These are phyloP conservation scores for Monilinia polystroma DNA, from an alignment of 2,329 filamentous ascomycete genomes.

Conservation along the genomic window DNA sequence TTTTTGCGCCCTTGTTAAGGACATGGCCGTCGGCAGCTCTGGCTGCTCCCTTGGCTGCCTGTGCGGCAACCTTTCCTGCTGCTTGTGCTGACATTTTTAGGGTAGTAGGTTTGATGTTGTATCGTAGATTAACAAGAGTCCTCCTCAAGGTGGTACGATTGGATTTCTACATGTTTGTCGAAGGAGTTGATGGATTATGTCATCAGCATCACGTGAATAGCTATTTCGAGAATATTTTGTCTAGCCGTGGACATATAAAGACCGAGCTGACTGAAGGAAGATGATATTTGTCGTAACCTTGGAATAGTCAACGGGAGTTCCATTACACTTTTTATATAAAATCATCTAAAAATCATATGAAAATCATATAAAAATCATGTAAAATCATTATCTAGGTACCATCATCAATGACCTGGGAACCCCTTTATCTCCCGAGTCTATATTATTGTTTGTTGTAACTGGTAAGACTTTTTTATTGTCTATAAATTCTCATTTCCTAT, in stretches of 20 bases:
- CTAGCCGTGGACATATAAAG: too few relatives aligned
- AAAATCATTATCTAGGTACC: neutral
- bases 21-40: slow-evolving; percentile 47
- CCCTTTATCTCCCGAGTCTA: neutral
- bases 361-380: too few relatives aligned
- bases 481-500: slow-evolving; percentile 15
- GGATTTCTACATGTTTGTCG: slow-evolving; percentile 21
- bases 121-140: slow-evolving; percentile 12
- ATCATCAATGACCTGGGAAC: too few relatives aligned
- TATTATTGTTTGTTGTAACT: too few relatives aligned
- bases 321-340: too few relatives aligned
- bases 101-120: slow-evolving; percentile 23
- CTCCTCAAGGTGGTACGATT: slow-evolving; percentile 27
- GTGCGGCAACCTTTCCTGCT: slow-evolving; percentile 40
- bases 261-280: too few relatives aligned
- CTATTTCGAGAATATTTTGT: too few relatives aligned
- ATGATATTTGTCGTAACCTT: too few relatives aligned
- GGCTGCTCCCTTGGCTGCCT: slow-evolving; percentile 41
- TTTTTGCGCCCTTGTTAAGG: slow-evolving; percentile 63
- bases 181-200: slow-evolving; percentile 9
- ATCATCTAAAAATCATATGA: too few relatives aligned
- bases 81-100: slow-evolving; percentile 39
- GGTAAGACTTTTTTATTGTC: neutral
- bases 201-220: slow-evolving; percentile 5
- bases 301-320: too few relatives aligned